Base-by-base conservation (phyloP, 345 rosid species). In the Eucalyptus sp. region DNA sequence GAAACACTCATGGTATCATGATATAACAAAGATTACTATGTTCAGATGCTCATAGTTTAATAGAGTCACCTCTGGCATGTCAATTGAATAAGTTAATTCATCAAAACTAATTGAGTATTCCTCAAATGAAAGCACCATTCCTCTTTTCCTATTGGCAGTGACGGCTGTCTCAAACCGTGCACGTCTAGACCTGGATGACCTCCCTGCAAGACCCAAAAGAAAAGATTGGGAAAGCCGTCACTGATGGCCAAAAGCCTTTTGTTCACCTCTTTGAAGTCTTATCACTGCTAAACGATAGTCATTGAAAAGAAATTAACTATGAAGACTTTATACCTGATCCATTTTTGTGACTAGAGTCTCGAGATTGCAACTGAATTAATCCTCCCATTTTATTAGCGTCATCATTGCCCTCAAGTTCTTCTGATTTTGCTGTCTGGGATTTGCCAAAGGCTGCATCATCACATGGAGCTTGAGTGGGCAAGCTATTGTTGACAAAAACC, bases 111-210 rank as follows among this genome's bases (percentile, higher is more conserved):
- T 90, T n/a, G 93, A 92, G 88, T 92, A 90, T 62, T 89, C 94
- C 85, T 94, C 91, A 89, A 93, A 95, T 87, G 96, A 93, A 89
- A 94, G 95, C 89, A 94, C 92, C 96, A 95, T 95, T 92, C 96
- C 96, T 88, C 62, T 93, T 86, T 88, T 94, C 64, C 64, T 91
- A 31, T 64, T 49, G 49, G 87, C 43, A 24, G 46, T 52, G 8
- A 84, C 10, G 44, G 87, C 79, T 33, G 46, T 52, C n/a, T 56
- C 50, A 16, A 64, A 54, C 85, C 17, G 31, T 31, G 29, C 46
- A 27, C 50, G 31, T 86, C 88, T 41, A 48, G 46, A 52, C 50
- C 62, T 52, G 24, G 58, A 52, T 52, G 58, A 71, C 41, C 58
- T 86, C 46, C 56, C 88, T 86, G 71, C 71, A 50, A 20, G 71